Evolutionary conservation across 2,329 filamentous ascomycete genomes (phyloP), one percentile per base, ranked within the genome.

Genomic region (Ascomycota sp.): DNA sequence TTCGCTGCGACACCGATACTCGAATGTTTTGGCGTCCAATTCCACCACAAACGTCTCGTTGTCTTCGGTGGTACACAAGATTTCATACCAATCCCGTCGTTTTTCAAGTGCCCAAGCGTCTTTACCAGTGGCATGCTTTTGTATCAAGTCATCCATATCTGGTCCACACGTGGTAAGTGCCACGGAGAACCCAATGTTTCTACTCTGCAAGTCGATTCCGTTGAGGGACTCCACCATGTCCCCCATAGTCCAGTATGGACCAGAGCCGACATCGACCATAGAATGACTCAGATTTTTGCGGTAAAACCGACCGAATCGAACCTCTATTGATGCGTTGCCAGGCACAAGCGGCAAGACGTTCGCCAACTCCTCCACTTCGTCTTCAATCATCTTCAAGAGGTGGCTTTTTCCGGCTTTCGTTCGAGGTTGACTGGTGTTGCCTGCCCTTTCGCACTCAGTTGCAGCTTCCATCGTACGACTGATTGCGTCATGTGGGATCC

Each of bases 231-330:
- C 25, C 8, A 39, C 19, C 7, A 42, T 31, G n/a, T 35, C 22
- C 7, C 20, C n/a, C n/a, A 24, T 17, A 8, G 24, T 24, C 33
- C 40, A 41, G 8, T 32, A 35, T 7, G 41, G 41, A 1, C 37
- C 43, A 25, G 31, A 20, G 2, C 37, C 39, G 20, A 35, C 28
- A 21, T 40, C 34, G 20, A 48, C 41, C 5, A 38, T 15, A 9
- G 33, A 31, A 10, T 32, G 34, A 4, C 23, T 29, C 9, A 38
- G 17, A 7, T 45, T 33, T 19, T 39, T 43, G 22, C 46, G 23
- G 28, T 44, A 48, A 7, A 48, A 32, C 3, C 48, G 43, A 2
- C 48, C 48, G 27, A 51, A 44, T 10, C 36, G 36, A 20, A 43
- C 32, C 24, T 41, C 35, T 7, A 50, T 25, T 5, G 33, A 36